These are phyloP conservation scores for Apiospora pterosperma DNA, from an alignment of 2,329 filamentous ascomycete species.

Conservation along the genomic window DNA sequence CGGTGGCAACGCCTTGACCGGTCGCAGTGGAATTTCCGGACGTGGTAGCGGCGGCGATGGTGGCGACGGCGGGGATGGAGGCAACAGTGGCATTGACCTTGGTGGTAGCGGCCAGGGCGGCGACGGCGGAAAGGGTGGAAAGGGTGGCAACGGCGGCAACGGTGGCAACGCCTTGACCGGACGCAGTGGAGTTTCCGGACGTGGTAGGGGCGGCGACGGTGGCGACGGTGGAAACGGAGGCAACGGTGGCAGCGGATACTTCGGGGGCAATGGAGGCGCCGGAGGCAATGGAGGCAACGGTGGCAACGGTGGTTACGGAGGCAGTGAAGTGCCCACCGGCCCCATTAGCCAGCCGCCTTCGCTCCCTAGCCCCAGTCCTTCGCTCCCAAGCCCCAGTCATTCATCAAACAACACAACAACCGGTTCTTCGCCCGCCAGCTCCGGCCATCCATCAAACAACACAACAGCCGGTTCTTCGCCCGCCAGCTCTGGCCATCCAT, in stretches of 20 bases:
- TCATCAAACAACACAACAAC: too few species aligned
- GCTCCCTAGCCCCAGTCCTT: too few species aligned
- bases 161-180: not conserved
- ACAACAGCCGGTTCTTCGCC: too few species aligned
- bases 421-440: too few species aligned
- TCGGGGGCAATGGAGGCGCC: conserved; percentile 2
- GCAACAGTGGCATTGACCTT: not conserved
- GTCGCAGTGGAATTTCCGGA: too few species aligned
- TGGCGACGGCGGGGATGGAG: not conserved
- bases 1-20: not conserved
- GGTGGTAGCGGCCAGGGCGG: not conserved
- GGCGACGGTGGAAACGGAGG: not conserved
- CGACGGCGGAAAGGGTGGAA: not conserved
- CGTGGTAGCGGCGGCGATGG: not conserved
- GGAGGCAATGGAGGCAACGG: conserved; percentile 3
- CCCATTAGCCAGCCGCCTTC: not conserved
- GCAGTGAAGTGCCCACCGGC: not conserved
- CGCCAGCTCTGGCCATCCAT: too few species aligned
- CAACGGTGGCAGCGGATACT: not conserved
- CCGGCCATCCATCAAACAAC: too few species aligned
- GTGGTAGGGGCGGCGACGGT: not conserved
- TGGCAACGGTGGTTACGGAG: not conserved
- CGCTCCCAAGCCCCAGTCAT: too few species aligned
- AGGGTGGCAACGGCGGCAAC: not conserved
- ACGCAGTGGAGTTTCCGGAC: too few species aligned